phyloP scores from a whole-genome alignment of 495 filamentous ascomycete species.

The Penicillium chermesinum region DNA sequence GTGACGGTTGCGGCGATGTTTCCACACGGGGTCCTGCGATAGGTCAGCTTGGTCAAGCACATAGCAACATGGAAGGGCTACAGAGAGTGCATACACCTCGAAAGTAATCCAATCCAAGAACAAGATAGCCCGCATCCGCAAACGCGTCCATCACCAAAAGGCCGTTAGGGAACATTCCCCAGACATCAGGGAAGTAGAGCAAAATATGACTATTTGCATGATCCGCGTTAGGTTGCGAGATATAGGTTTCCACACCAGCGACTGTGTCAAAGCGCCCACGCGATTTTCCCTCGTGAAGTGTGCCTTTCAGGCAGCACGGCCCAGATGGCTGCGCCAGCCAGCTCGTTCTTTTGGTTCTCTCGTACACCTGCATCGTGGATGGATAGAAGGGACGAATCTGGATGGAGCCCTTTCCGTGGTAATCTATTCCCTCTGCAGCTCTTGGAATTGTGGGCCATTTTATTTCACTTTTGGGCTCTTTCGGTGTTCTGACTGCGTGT shows the following conservation, averaged over 20 bases:
- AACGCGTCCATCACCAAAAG: slow-evolving; percentile 5
- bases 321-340: slow-evolving; percentile 2
- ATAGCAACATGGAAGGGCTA: background rate
- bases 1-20: slow-evolving; percentile 4
- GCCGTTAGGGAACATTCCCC: slow-evolving; percentile 1
- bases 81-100: background rate
- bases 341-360: background rate
- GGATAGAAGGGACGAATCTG: too few species aligned
- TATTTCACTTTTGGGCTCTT: background rate
- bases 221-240: background rate
- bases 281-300: slow-evolving; percentile 10
- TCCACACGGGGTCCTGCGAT: slow-evolving; percentile 5
- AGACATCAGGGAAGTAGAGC: slow-evolving; percentile 5
- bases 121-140: slow-evolving; percentile 2
- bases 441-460: background rate
- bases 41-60: background rate
- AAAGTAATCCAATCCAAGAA: slow-evolving; percentile 3
- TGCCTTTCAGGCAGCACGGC: background rate
- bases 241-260: slow-evolving; percentile 2
- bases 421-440: slow-evolving; percentile 4
- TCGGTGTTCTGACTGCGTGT: background rate
- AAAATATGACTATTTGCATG: slow-evolving; percentile 1
- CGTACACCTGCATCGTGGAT: background rate
- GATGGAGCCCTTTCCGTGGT: too few species aligned
- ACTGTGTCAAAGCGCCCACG: background rate